Evolutionary conservation across 306 rosid species (phyloP), one percentile per base, ranked within the genome.

Genomic region (Heteromeles arbutifolia): DNA sequence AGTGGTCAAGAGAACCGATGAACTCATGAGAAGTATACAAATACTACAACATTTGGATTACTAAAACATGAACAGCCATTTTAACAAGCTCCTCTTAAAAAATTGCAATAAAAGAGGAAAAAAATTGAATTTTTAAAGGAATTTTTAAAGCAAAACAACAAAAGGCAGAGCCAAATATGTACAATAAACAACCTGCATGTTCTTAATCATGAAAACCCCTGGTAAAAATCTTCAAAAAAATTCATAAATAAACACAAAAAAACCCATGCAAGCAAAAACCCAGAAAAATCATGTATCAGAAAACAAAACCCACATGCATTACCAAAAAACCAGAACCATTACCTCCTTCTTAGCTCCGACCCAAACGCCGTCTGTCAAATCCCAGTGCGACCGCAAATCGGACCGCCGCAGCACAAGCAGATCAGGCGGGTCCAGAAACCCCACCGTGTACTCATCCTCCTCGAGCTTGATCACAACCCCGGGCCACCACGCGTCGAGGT

Each of bases 341-440:
- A 79, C 82, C 82, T 73, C 67, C 74, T 79, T 73, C 10, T 17
- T 11, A n/a, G 54, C 22, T 11, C 41, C 25, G 8, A 18, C 13
- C 82, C 82, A 79, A 5, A 15, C 22, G 11, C 74, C 73, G 28
- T 25, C 41, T 5, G 13, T 2, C 29, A 77, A 79, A 24, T 66
- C 78, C 82, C 74, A 79, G 43, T 79, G 82, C 14, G 31, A 29
- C 52, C 82, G 17, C 39, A 79, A 8, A 10, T 67, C 32, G 0
- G 54, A 14, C 4, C 78, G 69, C 15, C 34, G 26, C 6, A 73
- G 4, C 63, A 4, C 74, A 24, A 54, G 67, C 73, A 73, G 37
- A 57, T 79, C 82, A 45, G 73, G 82, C 43, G 82, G 82, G 61
- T 17, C 1, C 52, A 52, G 24, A 39, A 79, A 79, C 17, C 71